Evolutionary conservation across 1,284 basidiomycete species (phyloP), one percentile per base, ranked within the genome.

Genomic region (Marasmius oreades): DNA sequence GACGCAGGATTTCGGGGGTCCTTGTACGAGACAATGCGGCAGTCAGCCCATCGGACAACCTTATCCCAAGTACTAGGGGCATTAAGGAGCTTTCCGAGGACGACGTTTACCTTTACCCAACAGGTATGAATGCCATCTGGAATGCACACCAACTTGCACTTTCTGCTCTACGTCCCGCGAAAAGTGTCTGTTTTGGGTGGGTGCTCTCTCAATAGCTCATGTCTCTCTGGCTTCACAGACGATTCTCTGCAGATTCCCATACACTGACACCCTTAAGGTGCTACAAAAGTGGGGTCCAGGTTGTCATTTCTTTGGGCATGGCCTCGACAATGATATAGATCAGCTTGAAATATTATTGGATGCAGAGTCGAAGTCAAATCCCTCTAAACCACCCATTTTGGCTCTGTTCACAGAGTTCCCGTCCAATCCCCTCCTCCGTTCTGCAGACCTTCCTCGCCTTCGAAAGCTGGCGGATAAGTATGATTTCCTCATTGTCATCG

Each of bases 251-350:
- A 96, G 95, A 18, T 99, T 99, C 72, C 92, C 95, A 0, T 99
- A 98, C 71, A 93, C 88, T 8, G 97, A 99, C 70, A 98, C 96
- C n/a, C 81, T 98, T 59, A 99, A 99, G 73, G 85, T 97, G 44
- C 77, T 99, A 3, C 79, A 96, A 63, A 98, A 99, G 72, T 99
- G 95, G 93, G 97, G 97, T 1, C 92, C 92, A 1, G 97, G 97
- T 0, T 94, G 90, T 63, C 81, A 93, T 70, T 97, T 98, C 76
- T 82, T 92, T 58, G 96, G 95, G 2, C 77, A 85, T 59, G 96
- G 96, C 0, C 73, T 88, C 5, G 85, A 91, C 57, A 69, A 77
- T 3, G 93, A 97, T 58, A 80, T 98, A 16, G 85, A 88, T 60
- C 76, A 80, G 42, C 77, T 98, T 0, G 89, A 93, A 61, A 66